Percentiles rank a stretch among this genome's conserved stretches.
phyloP scores from a whole-genome alignment of 306 rosid species.

The Rubus idaeus region DNA sequence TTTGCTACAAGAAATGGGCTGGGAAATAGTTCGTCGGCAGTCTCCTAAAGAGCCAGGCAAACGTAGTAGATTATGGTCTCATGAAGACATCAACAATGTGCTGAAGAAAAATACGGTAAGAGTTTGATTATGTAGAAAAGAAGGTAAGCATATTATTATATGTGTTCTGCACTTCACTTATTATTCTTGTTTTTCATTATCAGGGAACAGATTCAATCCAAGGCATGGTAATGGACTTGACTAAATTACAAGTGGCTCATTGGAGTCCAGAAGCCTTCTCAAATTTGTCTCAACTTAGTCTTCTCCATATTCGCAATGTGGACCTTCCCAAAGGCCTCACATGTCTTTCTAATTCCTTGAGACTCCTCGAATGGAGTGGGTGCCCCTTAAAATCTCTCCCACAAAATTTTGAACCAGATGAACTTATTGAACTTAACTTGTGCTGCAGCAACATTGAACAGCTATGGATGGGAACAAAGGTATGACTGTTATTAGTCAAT shows the following conservation, averaged over 20 bases:
- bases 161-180: background rate
- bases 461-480: conserved; percentile 23
- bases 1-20: conserved; percentile 20
- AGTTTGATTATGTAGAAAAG: background rate
- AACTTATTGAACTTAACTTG: conserved; percentile 11
- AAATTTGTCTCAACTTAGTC: background rate
- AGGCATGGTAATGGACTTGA: background rate
- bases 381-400: conserved; percentile 14
- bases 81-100: background rate
- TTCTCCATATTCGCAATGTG: background rate
- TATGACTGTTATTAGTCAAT: conserved; percentile 2
- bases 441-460: conserved; percentile 3
- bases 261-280: background rate
- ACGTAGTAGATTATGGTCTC: background rate
- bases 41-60: background rate
- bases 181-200: background rate
- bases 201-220: background rate
- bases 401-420: conserved; percentile 1
- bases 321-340: background rate
- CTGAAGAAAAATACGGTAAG: background rate
- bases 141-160: background rate
- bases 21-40: background rate
- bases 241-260: background rate
- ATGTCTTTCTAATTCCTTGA: background rate
- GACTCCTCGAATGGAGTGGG: background rate